These are phyloP conservation scores for Cyberlindnera nakhonratchasimensis DNA, from an alignment of 805 yeast genomes.

Conservation along the genomic window DNA sequence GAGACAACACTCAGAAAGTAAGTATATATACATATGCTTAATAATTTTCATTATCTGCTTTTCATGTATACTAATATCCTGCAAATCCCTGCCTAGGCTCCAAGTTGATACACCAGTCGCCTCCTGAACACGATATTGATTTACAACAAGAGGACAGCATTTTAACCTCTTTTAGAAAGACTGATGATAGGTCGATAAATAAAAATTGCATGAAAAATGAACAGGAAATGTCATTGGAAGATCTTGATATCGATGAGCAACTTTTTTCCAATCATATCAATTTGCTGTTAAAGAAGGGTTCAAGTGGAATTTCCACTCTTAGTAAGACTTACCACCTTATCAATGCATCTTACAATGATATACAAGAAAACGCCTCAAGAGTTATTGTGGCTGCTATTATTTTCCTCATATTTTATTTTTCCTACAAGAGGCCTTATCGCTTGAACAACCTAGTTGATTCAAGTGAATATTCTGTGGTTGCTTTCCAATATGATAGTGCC, in stretches of 20 bases:
- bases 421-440: too few species aligned
- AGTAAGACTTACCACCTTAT: too few species aligned
- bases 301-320: not conserved
- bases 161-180: too few species aligned
- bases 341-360: not conserved
- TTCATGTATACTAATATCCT: not conserved
- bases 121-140: not conserved
- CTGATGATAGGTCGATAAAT: too few species aligned
- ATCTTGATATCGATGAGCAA: not conserved
- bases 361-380: too few species aligned
- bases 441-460: too few species aligned
- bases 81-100: not conserved
- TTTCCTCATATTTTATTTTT: too few species aligned
- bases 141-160: too few species aligned
- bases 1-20: not conserved
- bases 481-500: not conserved
- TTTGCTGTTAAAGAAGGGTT: not conserved
- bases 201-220: too few species aligned
- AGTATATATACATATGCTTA: not conserved
- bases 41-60: not conserved
- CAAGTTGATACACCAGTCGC: slow-evolving; percentile 1
- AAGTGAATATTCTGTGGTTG: not conserved
- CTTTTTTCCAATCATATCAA: not conserved
- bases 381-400: too few species aligned
- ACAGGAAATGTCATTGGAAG: too few species aligned